phyloP scores from a whole-genome alignment of 176 grass and related monocot genomes.

The Panicum miliaceum region DNA sequence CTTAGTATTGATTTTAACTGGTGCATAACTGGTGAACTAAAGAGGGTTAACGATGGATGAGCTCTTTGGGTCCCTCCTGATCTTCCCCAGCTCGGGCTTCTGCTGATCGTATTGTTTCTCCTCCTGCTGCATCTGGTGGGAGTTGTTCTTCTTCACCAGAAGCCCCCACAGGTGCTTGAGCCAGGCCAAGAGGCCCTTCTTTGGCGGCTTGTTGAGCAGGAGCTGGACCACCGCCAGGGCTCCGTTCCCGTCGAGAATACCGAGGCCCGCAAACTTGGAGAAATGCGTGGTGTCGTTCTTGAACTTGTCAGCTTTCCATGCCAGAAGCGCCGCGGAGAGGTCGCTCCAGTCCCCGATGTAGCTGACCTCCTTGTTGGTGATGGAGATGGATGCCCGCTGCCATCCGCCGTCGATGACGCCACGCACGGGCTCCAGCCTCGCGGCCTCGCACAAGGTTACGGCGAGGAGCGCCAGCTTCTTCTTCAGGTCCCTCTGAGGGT shows the following conservation, averaged over 20 bases:
- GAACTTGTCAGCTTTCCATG: not conserved
- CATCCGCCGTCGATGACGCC: not conserved
- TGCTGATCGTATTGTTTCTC: too few relatives aligned
- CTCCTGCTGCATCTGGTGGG: not conserved
- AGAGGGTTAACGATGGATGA: too few relatives aligned
- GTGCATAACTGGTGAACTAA: too few relatives aligned
- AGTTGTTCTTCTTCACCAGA: not conserved
- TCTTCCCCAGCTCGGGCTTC: too few relatives aligned
- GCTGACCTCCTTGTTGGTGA: not conserved
- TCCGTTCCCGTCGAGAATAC: not conserved
- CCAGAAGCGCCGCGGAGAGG: not conserved
- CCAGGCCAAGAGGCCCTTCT: not conserved
- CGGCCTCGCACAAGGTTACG: not conserved
- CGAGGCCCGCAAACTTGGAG: not conserved
- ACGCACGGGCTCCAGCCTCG: not conserved
- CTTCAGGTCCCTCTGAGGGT: not conserved
- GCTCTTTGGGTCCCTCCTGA: too few relatives aligned
- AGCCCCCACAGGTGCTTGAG: not conserved
- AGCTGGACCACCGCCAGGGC: not conserved
- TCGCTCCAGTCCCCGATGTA: not conserved
- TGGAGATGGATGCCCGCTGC: not conserved
- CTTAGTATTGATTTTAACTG: too few relatives aligned
- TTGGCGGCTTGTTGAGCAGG: not conserved
- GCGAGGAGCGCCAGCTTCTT: not conserved
- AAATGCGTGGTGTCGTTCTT: not conserved